Evolutionary conservation across 2,329 filamentous ascomycete species (phyloP).

Genomic region (Aspergillus novoparasiticus): DNA sequence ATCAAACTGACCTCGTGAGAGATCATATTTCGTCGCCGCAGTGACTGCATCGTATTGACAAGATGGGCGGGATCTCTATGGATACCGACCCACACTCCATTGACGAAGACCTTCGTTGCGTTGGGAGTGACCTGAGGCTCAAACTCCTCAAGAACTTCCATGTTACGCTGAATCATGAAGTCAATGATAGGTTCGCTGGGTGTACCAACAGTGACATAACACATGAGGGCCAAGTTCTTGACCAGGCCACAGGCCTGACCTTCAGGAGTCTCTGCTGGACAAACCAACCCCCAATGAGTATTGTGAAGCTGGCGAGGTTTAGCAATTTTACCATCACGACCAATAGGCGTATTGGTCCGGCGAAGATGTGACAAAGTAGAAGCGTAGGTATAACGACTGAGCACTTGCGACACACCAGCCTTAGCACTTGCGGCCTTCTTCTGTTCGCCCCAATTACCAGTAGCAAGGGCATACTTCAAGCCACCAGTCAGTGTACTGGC

Average conservation of each 20-base stretch:
- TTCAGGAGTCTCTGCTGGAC: constrained; percentile 95
- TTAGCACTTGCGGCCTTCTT: constrained; percentile 96
- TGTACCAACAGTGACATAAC: constrained; percentile 94
- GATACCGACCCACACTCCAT: constrained; percentile 96
- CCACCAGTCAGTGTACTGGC: constrained; percentile 88
- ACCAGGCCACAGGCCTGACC: constrained; percentile 97
- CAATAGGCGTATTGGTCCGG: constrained; percentile 95
- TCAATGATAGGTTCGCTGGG: constrained; percentile 87
- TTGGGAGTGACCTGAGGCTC: constrained; percentile 82
- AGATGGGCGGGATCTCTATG: constrained; percentile 86
- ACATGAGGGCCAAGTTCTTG: constrained; percentile 98
- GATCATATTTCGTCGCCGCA: constrained; percentile 79
- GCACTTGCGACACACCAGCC: constrained; percentile 94
- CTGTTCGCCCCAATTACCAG: constrained; percentile 98
- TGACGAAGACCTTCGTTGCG: constrained; percentile 97
- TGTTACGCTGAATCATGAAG: constrained; percentile 93
- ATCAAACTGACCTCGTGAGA: constrained; percentile 93
- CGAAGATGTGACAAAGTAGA: constrained; percentile 96
- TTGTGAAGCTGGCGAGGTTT: constrained; percentile 98
- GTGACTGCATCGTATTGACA: constrained; percentile 73
- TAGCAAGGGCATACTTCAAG: constrained; percentile 93
- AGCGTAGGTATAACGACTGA: constrained; percentile 96
- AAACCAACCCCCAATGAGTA: constrained; percentile 97
- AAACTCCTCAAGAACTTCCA: constrained; percentile 97
- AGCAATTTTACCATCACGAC: constrained; percentile 95